Conservation (phyloP, 1,139 yeast genomes). For the Taphrina pruni region DNA sequence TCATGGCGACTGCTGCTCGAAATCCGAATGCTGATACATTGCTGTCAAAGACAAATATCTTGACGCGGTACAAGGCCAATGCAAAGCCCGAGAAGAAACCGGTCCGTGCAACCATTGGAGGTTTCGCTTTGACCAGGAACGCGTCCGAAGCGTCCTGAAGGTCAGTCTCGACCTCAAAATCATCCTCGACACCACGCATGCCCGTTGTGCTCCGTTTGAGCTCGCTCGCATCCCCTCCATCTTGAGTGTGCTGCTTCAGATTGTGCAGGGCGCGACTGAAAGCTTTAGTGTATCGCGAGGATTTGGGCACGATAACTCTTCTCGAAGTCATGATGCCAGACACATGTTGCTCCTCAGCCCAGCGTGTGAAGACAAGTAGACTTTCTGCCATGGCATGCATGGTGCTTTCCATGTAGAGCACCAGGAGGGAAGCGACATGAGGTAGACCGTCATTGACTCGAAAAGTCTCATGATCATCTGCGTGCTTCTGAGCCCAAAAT, state of each 20-base stretch:
- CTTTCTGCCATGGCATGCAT: constrained; percentile 16
- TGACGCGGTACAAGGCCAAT: constrained; percentile 14
- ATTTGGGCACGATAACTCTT: constrained; percentile 24
- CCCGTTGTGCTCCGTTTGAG: not conserved
- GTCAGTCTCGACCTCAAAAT: not conserved
- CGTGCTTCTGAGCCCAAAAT: constrained; percentile 37
- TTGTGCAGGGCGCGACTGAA: not conserved
- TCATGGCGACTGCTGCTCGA: constrained; percentile 40
- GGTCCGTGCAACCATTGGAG: constrained; percentile 13
- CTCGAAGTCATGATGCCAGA: constrained; percentile 26
- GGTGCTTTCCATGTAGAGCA: constrained; percentile 30
- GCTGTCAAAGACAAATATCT: constrained; percentile 26
- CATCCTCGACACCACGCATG: constrained; percentile 19
- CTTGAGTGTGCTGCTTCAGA: constrained; percentile 11
- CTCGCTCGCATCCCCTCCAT: not conserved
- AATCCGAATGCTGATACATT: constrained; percentile 26
- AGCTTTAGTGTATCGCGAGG: constrained; percentile 31
- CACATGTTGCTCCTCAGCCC: constrained; percentile 25
- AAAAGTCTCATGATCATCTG: not conserved
- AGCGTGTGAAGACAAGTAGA: constrained; percentile 27
- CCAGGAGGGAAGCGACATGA: constrained; percentile 7
- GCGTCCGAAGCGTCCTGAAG: constrained; percentile 15
- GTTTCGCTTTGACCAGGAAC: constrained; percentile 18
- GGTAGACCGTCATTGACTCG: not conserved
- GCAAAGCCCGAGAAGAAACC: not conserved